Evolutionary conservation across 2,329 filamentous ascomycete genomes (phyloP).

Genomic region (Cadophora sp.): DNA sequence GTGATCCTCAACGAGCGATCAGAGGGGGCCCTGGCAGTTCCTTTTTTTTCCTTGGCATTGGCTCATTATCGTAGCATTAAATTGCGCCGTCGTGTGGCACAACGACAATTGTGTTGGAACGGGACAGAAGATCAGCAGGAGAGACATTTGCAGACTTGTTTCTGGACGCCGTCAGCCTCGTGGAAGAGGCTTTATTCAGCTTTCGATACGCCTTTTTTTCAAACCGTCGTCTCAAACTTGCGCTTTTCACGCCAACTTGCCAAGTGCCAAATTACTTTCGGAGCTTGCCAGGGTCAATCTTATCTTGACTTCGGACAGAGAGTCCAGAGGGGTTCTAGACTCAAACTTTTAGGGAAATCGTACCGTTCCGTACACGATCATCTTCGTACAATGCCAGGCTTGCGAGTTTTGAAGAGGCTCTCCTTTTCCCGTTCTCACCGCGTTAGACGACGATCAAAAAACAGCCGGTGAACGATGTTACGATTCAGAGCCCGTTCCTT

Average conservation of each 20-base stretch:
- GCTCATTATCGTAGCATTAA: constrained; percentile 25
- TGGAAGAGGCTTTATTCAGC: constrained; percentile 14
- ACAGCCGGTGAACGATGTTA: not conserved
- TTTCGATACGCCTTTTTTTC: not conserved
- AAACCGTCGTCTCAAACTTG: constrained; percentile 23
- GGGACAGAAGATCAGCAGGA: constrained; percentile 19
- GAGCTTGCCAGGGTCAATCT: constrained; percentile 17
- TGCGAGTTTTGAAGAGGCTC: not conserved
- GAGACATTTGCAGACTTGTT: constrained; percentile 19
- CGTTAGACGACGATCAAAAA: constrained; percentile 11
- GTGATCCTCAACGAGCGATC: constrained; percentile 13
- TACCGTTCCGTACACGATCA: constrained; percentile 17
- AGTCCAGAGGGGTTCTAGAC: constrained; percentile 21
- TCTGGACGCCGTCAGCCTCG: constrained; percentile 28
- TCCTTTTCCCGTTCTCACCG: constrained; percentile 8
- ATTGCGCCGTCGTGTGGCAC: constrained; percentile 25
- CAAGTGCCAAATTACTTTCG: constrained; percentile 3
- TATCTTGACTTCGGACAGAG: constrained; percentile 13
- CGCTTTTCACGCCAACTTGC: constrained; percentile 13
- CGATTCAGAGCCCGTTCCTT: not conserved
- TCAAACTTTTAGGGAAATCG: constrained; percentile 8
- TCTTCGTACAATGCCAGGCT: constrained; percentile 25
- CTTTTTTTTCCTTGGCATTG: constrained; percentile 26
- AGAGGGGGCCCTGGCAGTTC: constrained; percentile 18
- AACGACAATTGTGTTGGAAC: constrained; percentile 5